Conservation (phyloP, 169 alveolate species). For the Ichthyophthirius multifiliis region DNA sequence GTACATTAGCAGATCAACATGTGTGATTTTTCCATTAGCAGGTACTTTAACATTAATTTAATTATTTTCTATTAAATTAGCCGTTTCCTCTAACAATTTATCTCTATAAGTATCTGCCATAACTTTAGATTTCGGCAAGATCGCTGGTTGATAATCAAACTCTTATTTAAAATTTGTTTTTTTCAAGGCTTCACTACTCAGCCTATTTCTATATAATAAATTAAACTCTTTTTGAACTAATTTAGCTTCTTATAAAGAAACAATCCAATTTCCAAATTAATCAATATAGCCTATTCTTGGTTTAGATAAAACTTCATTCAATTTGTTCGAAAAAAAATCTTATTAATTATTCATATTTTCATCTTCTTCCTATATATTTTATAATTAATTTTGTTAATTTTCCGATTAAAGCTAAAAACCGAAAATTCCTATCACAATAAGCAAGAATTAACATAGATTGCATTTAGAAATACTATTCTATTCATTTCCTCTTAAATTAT, state of each 20-base stretch:
- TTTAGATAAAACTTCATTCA: neutral
- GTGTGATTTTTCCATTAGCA: conserved; percentile 37
- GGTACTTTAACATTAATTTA: conserved; percentile 28
- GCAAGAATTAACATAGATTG: conserved; percentile 36
- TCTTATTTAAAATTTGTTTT: conserved; percentile 23
- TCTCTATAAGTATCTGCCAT: conserved; percentile 35
- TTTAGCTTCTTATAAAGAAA: conserved; percentile 26
- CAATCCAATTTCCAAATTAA: conserved; percentile 27
- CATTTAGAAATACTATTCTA: conserved; percentile 48
- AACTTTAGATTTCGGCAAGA: conserved; percentile 9
- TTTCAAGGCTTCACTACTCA: conserved; percentile 24
- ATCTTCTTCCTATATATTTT: neutral
- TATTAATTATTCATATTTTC: neutral
- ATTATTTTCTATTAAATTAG: conserved; percentile 29
- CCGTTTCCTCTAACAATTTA: conserved; percentile 31
- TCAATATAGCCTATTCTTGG: conserved; percentile 27
- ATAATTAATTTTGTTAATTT: neutral
- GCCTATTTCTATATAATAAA: conserved; percentile 31
- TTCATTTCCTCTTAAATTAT: conserved; percentile 54
- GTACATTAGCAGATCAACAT: conserved; percentile 29
- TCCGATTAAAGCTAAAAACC: conserved; percentile 12
- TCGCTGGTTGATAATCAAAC: conserved; percentile 22
- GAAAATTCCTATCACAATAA: conserved; percentile 30
- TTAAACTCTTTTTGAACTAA: conserved; percentile 19
- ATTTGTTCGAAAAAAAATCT: neutral